Evolutionary conservation across 495 filamentous ascomycete genomes (phyloP).

Genomic region (Terfezia boudieri): DNA sequence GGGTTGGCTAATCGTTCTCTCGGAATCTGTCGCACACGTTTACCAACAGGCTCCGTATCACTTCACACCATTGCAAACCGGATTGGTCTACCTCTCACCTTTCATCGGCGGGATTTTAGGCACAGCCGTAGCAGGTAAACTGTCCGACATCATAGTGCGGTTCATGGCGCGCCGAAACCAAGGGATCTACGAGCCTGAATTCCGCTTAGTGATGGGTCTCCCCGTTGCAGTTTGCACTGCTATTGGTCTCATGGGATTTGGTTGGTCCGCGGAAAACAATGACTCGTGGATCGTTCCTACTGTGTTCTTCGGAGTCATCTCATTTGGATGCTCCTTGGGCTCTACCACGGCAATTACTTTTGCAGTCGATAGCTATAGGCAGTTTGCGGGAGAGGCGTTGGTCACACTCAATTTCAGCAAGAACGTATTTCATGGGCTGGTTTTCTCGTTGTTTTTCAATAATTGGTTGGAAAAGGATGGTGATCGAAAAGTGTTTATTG

Average conservation of each 20-base stretch:
- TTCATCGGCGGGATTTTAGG: slow-evolving; percentile 79
- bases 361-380: slow-evolving; percentile 77
- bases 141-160: slow-evolving; percentile 64
- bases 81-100: slow-evolving; percentile 72
- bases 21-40: slow-evolving; percentile 60
- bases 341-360: slow-evolving; percentile 92
- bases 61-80: slow-evolving; percentile 58
- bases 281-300: slow-evolving; percentile 82
- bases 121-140: slow-evolving; percentile 71
- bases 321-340: slow-evolving; percentile 80
- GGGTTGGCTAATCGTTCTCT: slow-evolving; percentile 92
- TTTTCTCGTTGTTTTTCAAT: slow-evolving; percentile 83
- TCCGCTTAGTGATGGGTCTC: slow-evolving; percentile 73
- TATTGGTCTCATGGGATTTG: slow-evolving; percentile 79
- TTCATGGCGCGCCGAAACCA: slow-evolving; percentile 66
- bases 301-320: slow-evolving; percentile 75
- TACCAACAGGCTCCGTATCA: slow-evolving; percentile 51
- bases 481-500: slow-evolving; percentile 54
- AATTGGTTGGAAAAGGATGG: slow-evolving; percentile 60
- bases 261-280: slow-evolving; percentile 58
- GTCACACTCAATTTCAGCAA: slow-evolving; percentile 92
- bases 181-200: slow-evolving; percentile 90
- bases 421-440: slow-evolving; percentile 72
- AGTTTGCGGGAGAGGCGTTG: slow-evolving; percentile 84
- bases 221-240: slow-evolving; percentile 60